These are phyloP conservation scores for Lactifluus pinguis DNA, from an alignment of 768 basidiomycete genomes.

Conservation along the genomic window DNA sequence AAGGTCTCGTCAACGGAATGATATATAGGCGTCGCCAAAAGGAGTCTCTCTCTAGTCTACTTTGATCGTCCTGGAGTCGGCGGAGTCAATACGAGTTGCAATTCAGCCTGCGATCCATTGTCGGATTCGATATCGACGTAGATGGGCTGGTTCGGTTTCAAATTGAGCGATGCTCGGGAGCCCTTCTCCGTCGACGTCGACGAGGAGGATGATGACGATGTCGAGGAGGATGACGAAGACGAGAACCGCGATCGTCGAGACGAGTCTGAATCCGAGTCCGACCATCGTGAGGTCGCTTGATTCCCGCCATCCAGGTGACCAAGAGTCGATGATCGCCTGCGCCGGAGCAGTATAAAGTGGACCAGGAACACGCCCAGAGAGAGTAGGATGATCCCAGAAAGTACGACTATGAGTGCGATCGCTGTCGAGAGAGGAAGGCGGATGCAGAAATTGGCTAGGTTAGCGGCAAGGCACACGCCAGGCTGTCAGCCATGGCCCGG, in stretches of 20 bases:
- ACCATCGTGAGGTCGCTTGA: neutral
- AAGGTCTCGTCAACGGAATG: neutral
- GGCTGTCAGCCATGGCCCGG: neutral
- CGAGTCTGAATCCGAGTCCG: neutral
- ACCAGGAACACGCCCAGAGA: neutral
- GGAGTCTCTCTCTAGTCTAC: neutral
- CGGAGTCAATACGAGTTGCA: conserved; percentile 16
- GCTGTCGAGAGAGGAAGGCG: neutral
- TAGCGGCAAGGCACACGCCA: neutral
- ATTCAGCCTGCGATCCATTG: neutral
- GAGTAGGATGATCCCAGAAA: conserved; percentile 4
- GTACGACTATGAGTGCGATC: neutral
- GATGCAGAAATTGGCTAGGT: neutral
- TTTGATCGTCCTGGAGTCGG: conserved; percentile 8
- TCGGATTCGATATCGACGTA: conserved; percentile 13
- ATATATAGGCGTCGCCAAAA: neutral
- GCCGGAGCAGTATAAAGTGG: conserved; percentile 5
- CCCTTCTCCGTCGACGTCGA: neutral
- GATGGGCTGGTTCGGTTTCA: conserved; percentile 15
- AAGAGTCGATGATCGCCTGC: neutral
- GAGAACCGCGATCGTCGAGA: neutral
- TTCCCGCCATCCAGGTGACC: neutral
- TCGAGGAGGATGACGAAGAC: too few species aligned
- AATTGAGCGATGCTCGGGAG: conserved; percentile 6
- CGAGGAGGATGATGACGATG: too few species aligned